These are phyloP conservation scores for Solanum boliviense DNA, from an alignment of 257 asterid genomes.

Conservation along the genomic window DNA sequence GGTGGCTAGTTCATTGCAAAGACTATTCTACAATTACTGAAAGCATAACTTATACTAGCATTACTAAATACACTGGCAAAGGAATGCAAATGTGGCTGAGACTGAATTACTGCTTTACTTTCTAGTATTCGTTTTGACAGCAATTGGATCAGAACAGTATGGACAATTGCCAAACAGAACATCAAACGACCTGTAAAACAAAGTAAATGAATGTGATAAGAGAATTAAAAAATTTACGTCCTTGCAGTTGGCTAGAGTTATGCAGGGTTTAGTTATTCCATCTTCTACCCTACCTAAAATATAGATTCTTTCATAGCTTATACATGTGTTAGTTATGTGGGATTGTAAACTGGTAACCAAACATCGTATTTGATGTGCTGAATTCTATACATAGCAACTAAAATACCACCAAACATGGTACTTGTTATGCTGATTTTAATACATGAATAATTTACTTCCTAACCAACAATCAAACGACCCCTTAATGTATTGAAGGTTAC, in stretches of 20 bases:
- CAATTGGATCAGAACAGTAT: conserved; percentile 62
- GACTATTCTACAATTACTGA: background rate
- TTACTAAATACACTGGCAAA: background rate
- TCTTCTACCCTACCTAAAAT: background rate
- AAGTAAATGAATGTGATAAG: background rate
- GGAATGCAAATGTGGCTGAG: background rate
- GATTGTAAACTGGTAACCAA: background rate
- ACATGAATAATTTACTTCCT: background rate
- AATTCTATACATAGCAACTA: background rate
- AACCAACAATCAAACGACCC: background rate
- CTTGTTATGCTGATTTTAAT: background rate
- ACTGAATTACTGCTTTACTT: background rate
- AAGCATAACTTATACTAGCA: background rate
- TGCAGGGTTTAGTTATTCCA: background rate
- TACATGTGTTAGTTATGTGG: background rate
- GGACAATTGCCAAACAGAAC: conserved; percentile 64
- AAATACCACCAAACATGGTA: background rate
- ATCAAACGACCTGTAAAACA: conserved; percentile 42
- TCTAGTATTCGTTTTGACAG: conserved; percentile 39
- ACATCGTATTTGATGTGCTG: background rate
- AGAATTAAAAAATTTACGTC: background rate
- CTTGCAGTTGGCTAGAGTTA: background rate
- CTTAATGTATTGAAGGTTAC: background rate
- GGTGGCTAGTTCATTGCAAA: background rate
- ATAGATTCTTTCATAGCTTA: background rate